Percentiles rank a stretch among this genome's conserved stretches.
phyloP scores from a whole-genome alignment of 2,329 filamentous ascomycete genomes.

The Penicillium sp. region DNA sequence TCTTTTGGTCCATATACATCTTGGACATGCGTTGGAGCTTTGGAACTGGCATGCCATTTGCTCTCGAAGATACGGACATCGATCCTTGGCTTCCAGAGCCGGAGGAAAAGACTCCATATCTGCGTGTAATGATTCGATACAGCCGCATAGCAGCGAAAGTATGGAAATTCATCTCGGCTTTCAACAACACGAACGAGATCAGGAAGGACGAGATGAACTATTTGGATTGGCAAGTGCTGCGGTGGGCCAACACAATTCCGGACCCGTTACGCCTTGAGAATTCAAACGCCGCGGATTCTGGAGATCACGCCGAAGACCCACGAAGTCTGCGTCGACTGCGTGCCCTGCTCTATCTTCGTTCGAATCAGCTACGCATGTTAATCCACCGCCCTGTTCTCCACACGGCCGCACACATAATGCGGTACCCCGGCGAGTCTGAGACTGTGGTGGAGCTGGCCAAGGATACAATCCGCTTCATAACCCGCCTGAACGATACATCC shows the following conservation, averaged over 20 bases:
- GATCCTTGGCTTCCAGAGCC: constrained; percentile 77
- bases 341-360: constrained; percentile 80
- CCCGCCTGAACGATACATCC: constrained; percentile 60
- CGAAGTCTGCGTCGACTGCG: constrained; percentile 72
- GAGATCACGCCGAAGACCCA: constrained; percentile 43
- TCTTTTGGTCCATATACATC: constrained; percentile 86
- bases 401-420: constrained; percentile 70
- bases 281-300: constrained; percentile 46
- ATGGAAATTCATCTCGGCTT: constrained; percentile 77
- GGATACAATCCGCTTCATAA: constrained; percentile 63
- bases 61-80: constrained; percentile 79
- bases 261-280: constrained; percentile 62
- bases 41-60: constrained; percentile 81
- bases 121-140: constrained; percentile 85
- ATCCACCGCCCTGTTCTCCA: constrained; percentile 86
- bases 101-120: constrained; percentile 63
- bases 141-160: constrained; percentile 80
- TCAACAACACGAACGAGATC: constrained; percentile 64
- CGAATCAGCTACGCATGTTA: constrained; percentile 86
- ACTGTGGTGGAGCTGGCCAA: constrained; percentile 65
- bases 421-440: constrained; percentile 70
- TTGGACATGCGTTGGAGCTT: constrained; percentile 89
- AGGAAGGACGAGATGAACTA: constrained; percentile 74
- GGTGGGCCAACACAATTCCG: constrained; percentile 77
- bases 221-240: constrained; percentile 77